Percentiles rank a stretch among this genome's conserved stretches.
Conservation (phyloP, 805 yeast genomes). For the Geotrichum ghanense region DNA sequence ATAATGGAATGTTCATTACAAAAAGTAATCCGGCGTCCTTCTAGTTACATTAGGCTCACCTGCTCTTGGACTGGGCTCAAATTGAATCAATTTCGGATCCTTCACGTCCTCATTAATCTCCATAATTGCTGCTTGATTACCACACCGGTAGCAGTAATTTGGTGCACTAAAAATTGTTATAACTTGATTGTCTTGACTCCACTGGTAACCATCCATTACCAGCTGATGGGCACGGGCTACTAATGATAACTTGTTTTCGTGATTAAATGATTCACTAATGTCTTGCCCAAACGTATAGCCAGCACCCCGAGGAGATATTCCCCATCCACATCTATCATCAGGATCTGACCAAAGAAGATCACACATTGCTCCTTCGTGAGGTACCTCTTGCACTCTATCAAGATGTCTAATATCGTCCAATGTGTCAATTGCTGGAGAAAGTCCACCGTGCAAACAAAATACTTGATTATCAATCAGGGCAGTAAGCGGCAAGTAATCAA, state of each 20-base stretch:
- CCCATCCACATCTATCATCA: conserved; percentile 96
- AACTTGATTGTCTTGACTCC: conserved; percentile 78
- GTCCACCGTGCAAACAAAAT: conserved; percentile 89
- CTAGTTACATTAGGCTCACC: conserved; percentile 94
- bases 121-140: conserved; percentile 92
- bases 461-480: conserved; percentile 86
- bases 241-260: conserved; percentile 70
- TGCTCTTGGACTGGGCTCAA: conserved; percentile 91
- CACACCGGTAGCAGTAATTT: conserved; percentile 89
- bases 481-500: conserved; percentile 88
- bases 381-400: conserved; percentile 90
- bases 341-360: conserved; percentile 96
- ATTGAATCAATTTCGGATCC: conserved; percentile 74
- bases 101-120: conserved; percentile 84
- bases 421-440: conserved; percentile 89
- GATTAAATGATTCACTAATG: conserved; percentile 87
- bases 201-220: conserved; percentile 94
- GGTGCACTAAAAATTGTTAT: conserved; percentile 91
- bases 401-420: conserved; percentile 85
- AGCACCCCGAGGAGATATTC: conserved; percentile 95
- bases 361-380: conserved; percentile 97
- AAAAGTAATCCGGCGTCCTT: conserved; percentile 89
- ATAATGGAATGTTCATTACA: conserved; percentile 35
- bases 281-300: conserved; percentile 97
- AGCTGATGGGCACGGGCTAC: conserved; percentile 94